Evolutionary conservation across 768 basidiomycete genomes (phyloP), one percentile per base, ranked within the genome.

Genomic region (Hypholoma sublateritium): DNA sequence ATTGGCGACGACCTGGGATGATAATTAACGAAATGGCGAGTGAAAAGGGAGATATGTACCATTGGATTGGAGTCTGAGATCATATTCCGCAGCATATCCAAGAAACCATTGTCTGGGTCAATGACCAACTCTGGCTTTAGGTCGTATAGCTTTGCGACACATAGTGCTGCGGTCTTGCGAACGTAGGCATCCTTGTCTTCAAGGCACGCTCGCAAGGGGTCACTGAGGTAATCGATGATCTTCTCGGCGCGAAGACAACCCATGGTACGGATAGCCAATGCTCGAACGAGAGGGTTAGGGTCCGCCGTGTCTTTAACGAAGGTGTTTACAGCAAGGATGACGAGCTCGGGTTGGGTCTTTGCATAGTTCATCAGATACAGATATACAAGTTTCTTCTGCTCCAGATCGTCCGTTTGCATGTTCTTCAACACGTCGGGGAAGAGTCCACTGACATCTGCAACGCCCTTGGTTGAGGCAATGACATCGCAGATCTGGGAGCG

Each of bases 311-410:
- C 97, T 80, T 97, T 86, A 61, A 99, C 97, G 69, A 99, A 98
- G 7, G 96, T 99, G 69, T 98, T 99, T 58, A 99, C 97, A 25
- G 97, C 97, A 45, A 99, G 82, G 68, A 99, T 98, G 73, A 98
- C 95, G 59, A 98, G 91, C 69, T 99, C 97, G 0, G 97, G 97
- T 68, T 99, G 97, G 0, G 96, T 95, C 70, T 97, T 97, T 34
- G 96, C 96, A 63, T 98, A 99, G 78, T 99, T 99, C 91, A 98
- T 98, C 57, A 99, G 86, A 72, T 98, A 98, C 21, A 97, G 84
- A 67, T 97, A 98, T n/a, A 98, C 97, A 34, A 99, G 89, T 74
- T 99, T 98, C 85, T 98, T 99, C 77, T 98, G 97, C 72, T 99
- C 97, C 53, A 99, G 84, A 71, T 98, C 96, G 50, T 99, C 96